Percentiles rank a stretch among this genome's conserved stretches.
phyloP scores from a whole-genome alignment of 1,284 basidiomycete genomes.

The Tylopilus sp. region DNA sequence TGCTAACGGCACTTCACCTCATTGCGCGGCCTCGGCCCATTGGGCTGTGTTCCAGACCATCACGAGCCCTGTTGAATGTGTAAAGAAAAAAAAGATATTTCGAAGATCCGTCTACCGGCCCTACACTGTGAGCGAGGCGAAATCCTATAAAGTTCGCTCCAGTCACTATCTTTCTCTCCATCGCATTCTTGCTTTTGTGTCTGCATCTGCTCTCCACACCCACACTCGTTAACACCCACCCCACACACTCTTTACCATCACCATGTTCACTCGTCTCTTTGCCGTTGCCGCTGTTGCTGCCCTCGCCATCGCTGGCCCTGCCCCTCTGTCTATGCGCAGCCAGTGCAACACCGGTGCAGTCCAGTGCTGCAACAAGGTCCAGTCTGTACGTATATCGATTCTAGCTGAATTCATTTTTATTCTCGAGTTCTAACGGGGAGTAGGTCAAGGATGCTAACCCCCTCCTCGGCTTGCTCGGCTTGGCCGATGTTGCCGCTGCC shows the following conservation, averaged over 20 bases:
- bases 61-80: not conserved
- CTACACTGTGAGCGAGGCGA: conserved; percentile 5
- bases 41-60: not conserved
- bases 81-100: not conserved
- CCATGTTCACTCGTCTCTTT: conserved; percentile 37
- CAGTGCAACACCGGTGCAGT: conserved; percentile 23
- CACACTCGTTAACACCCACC: conserved; percentile 22
- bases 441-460: not conserved
- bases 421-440: no score
- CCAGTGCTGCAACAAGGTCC: conserved; percentile 22
- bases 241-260: conserved; percentile 7
- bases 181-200: conserved; percentile 6
- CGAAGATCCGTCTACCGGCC: not conserved
- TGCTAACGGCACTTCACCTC: not conserved
- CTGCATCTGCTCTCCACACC: conserved; percentile 3
- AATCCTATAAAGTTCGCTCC: conserved; percentile 24
- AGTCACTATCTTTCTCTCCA: not conserved
- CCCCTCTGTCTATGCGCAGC: conserved; percentile 8
- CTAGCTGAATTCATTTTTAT: no score
- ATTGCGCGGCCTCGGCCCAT: not conserved
- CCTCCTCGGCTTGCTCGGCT: not conserved
- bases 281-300: conserved; percentile 30
- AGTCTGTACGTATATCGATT: not conserved
- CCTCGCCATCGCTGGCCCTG: conserved; percentile 22
- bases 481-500: not conserved